Evolutionary conservation across 106 monocot species (phyloP).

Genomic region (Alisma plantagoaquatica): DNA sequence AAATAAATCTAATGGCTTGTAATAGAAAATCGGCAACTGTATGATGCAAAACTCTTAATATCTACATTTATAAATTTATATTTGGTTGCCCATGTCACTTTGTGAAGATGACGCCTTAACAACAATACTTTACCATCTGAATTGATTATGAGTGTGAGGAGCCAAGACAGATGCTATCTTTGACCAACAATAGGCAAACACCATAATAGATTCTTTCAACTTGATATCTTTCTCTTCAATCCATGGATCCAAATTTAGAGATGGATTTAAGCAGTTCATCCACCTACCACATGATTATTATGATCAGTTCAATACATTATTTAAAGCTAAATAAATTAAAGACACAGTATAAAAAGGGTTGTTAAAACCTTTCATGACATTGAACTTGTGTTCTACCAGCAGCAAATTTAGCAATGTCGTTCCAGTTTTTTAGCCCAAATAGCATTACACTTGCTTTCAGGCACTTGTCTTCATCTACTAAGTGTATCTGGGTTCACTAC

Average conservation of each 20-base stretch:
- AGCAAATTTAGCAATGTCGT: slow-evolving; percentile 61
- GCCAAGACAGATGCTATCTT: slow-evolving; percentile 58
- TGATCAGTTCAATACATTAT: no score
- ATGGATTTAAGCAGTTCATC: slow-evolving; percentile 91
- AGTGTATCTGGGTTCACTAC: no score
- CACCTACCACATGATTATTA: slow-evolving; percentile 41
- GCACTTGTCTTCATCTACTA: slow-evolving; percentile 87
- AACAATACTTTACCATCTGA: slow-evolving; percentile 46
- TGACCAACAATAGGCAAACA: slow-evolving; percentile 76
- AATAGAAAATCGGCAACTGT: no score
- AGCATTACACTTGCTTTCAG: slow-evolving; percentile 81
- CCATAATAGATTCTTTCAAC: slow-evolving; percentile 46
- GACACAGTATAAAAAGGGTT: no score
- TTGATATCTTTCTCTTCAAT: slow-evolving; percentile 80
- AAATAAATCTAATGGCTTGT: no score
- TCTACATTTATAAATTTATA: no score
- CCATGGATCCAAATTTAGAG: slow-evolving; percentile 63
- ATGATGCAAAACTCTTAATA: no score
- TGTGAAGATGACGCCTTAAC: no score
- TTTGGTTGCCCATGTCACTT: no score
- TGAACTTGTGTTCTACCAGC: slow-evolving; percentile 83
- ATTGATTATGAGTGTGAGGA: slow-evolving; percentile 83
- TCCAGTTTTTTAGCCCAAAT: slow-evolving; percentile 87
- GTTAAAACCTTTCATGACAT: slow-evolving; percentile 92
- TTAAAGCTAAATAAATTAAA: no score